Evolutionary conservation across 2,329 filamentous ascomycete genomes (phyloP).

Genomic region (Aspergillus latus): DNA sequence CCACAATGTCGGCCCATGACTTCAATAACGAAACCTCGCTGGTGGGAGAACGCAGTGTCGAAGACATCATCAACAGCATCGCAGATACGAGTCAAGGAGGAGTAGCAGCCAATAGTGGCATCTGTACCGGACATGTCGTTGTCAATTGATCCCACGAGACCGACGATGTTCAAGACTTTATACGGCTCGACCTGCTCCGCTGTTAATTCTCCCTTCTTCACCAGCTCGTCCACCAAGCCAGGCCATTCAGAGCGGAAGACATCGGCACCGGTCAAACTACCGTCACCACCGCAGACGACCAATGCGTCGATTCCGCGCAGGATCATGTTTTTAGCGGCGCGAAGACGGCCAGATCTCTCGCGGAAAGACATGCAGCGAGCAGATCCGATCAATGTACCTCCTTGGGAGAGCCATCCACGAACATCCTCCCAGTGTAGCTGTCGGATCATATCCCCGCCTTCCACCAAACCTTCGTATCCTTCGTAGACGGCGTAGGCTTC

Average conservation of each 20-base stretch:
- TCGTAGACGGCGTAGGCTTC: slow-evolving; percentile 83
- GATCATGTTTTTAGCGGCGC: slow-evolving; percentile 92
- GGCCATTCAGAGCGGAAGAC: slow-evolving; percentile 92
- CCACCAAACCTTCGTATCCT: slow-evolving; percentile 92
- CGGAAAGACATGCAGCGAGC: slow-evolving; percentile 91
- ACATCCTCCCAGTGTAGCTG: slow-evolving; percentile 92
- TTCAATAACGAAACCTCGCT: slow-evolving; percentile 93
- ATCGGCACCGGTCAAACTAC: slow-evolving; percentile 92
- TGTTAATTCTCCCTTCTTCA: slow-evolving; percentile 69
- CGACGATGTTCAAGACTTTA: slow-evolving; percentile 90
- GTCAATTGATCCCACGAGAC: slow-evolving; percentile 94
- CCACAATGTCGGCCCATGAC: slow-evolving; percentile 99
- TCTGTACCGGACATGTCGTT: slow-evolving; percentile 97
- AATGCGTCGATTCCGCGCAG: slow-evolving; percentile 90
- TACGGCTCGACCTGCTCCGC: slow-evolving; percentile 71
- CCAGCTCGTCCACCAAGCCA: slow-evolving; percentile 78
- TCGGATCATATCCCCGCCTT: slow-evolving; percentile 82
- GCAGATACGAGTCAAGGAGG: slow-evolving; percentile 87
- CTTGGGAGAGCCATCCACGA: slow-evolving; percentile 88
- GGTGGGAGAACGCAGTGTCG: slow-evolving; percentile 94
- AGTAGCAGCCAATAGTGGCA: slow-evolving; percentile 96
- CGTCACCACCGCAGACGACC: slow-evolving; percentile 95
- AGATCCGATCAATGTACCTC: slow-evolving; percentile 93
- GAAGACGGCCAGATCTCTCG: slow-evolving; percentile 78
- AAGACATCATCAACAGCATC: slow-evolving; percentile 91